Evolutionary conservation across 768 basidiomycete genomes (phyloP), one percentile per base, ranked within the genome.

Genomic region (Tricholoma hemisulphureum): DNA sequence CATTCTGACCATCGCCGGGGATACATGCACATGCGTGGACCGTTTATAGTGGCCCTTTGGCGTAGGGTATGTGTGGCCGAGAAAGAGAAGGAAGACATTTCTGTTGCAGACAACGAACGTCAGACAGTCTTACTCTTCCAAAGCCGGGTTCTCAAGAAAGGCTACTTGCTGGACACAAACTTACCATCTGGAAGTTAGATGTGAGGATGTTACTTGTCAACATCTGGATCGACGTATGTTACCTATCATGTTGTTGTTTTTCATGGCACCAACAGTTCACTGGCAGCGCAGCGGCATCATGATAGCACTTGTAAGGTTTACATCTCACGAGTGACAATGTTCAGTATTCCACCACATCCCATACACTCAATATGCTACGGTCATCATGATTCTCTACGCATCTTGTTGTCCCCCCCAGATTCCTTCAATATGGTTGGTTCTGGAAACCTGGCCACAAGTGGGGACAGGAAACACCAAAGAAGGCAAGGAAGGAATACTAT

Each of bases 361-460:
- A 37, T n/a, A 28, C 46, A 9, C 26, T n/a, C 46, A 49, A 18
- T 49, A 49, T 29, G 14, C 74, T 20, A 79, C 79, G 4, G 70
- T 83, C 23, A 67, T 85, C 16, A 82, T 83, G 1, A 71, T 82
- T 49, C 73, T 85, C 24, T 85, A 79, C 59, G 86, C 75, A 2
- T 82, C 83, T 1, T 86, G 87, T 58, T 80, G 80, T 35, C 85
- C 85, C 1, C 80, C 83, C 13, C 85, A 87, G 62, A 79, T 88
- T 54, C 86, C 86, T 1, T 86, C 82, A 1, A 86, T 64, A 86
- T 88, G 82, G 85, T 81, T n/a, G 10, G 46, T 10, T 49, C 2
- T n/a, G n/a, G n/a, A n/a, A n/a, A n/a, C n/a, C n/a, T n/a, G n/a
- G n/a, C n/a, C n/a, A n/a, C n/a, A n/a, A n/a, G n/a, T n/a, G n/a